Base-by-base conservation (phyloP, 192 early-diverging fungal species). In the Dimargaris xerosporica region DNA sequence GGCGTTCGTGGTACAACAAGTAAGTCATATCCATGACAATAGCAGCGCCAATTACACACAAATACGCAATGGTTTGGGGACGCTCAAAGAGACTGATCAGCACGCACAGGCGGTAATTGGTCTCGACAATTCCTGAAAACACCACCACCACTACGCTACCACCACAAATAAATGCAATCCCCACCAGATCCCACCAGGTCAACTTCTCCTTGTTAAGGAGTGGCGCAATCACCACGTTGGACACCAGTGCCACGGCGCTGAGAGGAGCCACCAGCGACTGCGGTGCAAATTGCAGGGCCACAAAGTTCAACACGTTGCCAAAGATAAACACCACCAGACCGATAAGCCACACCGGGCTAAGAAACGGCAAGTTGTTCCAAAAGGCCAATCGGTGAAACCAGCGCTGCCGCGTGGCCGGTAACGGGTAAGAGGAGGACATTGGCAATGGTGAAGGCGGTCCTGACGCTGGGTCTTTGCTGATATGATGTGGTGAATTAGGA, bases 191-290 rank as follows among this genome's bases (percentile, higher is more conserved):
- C 66, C 71, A 82, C 67, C 74, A 66, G 4, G 80, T 74, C 46
- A 86, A 80, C 31, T 73, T 73, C 61, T 91, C 86, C 63, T 81
- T 76, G 72, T 91, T 88, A 50, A 91, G 71, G 12, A 85, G 61
- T 2, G 88, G 88, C 7, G 88, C 88, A 19, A 87, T 70, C 51
- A 91, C 81, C 41, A 89, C 83, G 59, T 91, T 91, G 2, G 84
- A 78, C 16, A 91, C 86, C n/a, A 91, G 74, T 0, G 88, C 82
- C 15, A 88, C 78, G 17, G 82, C 84, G 11, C 86, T 84, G n/a
- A 91, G 72, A 1, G 88, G 84, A 0, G 85, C 88, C 11, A 87
- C 78, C 39, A 91, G 66, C 7, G 88, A 91, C 71, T 91, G 88
- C 0, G 88, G 82, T 15, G 88, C 88, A 70, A 87, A 91, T 61